Evolutionary conservation across 169 alveolate species (phyloP).

Genomic region (Plasmodium vivax): DNA sequence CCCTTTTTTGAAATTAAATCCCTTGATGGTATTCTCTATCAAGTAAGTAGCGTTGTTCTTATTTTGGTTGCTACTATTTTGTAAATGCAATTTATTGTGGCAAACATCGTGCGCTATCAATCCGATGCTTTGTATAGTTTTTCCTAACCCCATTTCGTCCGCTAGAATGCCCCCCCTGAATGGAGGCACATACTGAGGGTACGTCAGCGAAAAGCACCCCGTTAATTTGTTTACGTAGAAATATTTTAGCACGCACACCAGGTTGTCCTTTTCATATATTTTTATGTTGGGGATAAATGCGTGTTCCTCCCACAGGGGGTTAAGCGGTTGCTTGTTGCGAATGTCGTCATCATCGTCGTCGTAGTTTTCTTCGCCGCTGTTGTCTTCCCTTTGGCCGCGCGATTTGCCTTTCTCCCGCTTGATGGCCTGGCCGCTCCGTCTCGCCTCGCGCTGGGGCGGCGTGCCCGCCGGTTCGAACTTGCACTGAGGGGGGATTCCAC

Average conservation of each 20-base stretch:
- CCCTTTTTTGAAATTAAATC: slow-evolving; percentile 70
- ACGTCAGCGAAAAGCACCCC: slow-evolving; percentile 58
- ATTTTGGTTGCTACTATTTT: slow-evolving; percentile 16
- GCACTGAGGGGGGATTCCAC: background rate
- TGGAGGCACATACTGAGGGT: slow-evolving; percentile 61
- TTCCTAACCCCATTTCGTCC: slow-evolving; percentile 99
- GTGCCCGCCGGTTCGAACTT: background rate
- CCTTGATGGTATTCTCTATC: slow-evolving; percentile 65
- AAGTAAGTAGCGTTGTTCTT: slow-evolving; percentile 34
- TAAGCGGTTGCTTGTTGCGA: slow-evolving; percentile 40
- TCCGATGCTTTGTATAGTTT: slow-evolving; percentile 97
- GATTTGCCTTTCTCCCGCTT: background rate
- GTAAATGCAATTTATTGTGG: slow-evolving; percentile 30
- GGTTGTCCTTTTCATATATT: slow-evolving; percentile 29
- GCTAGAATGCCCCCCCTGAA: slow-evolving; percentile 84
- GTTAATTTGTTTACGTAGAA: slow-evolving; percentile 60
- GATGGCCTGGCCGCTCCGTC: background rate
- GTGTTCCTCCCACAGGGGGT: slow-evolving; percentile 69
- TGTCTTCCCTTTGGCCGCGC: background rate
- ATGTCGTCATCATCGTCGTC: background rate
- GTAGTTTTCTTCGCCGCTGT: background rate
- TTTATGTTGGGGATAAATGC: slow-evolving; percentile 66
- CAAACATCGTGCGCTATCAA: slow-evolving; percentile 83
- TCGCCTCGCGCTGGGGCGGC: background rate
- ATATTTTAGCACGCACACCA: slow-evolving; percentile 53